These are phyloP conservation scores for Chaetomium olivaceum DNA, from an alignment of 2,329 filamentous ascomycete species.

Conservation along the genomic window DNA sequence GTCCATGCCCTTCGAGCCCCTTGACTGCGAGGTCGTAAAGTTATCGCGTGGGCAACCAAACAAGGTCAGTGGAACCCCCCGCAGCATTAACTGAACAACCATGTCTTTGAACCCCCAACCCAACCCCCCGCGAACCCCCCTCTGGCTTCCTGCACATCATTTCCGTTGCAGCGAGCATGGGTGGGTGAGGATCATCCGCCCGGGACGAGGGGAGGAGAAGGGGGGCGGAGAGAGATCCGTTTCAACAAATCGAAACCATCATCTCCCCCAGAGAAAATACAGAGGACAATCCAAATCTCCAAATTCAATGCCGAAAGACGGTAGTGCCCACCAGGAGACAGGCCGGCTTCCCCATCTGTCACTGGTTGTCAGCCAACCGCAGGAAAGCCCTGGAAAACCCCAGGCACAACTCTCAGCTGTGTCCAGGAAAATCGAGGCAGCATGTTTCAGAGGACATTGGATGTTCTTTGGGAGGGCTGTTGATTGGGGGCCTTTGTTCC, in stretches of 20 bases:
- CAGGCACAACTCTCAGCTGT: not conserved
- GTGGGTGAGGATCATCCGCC: conserved; percentile 20
- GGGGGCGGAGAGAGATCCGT: conserved; percentile 3
- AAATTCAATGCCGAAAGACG: conserved; percentile 1
- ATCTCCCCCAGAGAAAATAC: not conserved
- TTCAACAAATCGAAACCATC: not conserved
- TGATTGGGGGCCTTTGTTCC: not conserved
- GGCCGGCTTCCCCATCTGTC: not conserved
- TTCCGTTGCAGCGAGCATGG: conserved; percentile 27
- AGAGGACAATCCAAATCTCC: conserved; percentile 12
- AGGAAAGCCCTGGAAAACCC: not conserved
- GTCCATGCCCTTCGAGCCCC: not conserved
- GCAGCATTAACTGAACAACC: not conserved
- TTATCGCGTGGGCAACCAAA: conserved; percentile 3
- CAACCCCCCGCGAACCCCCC: conserved; percentile 2
- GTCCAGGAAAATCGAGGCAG: conserved; percentile 3
- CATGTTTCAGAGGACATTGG: conserved; percentile 64
- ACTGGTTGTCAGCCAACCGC: not conserved
- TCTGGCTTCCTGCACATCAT: conserved; percentile 31
- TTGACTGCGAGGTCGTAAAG: not conserved
- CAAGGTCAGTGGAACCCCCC: conserved; percentile 3
- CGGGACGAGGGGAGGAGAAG: not conserved
- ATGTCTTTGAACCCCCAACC: conserved; percentile 2
- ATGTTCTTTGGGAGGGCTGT: conserved; percentile 38
- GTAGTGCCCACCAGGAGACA: not conserved